Percentiles rank a stretch among this genome's conserved stretches.
Conservation (phyloP, 345 rosid species). For the Eucalyptus polybractea region DNA sequence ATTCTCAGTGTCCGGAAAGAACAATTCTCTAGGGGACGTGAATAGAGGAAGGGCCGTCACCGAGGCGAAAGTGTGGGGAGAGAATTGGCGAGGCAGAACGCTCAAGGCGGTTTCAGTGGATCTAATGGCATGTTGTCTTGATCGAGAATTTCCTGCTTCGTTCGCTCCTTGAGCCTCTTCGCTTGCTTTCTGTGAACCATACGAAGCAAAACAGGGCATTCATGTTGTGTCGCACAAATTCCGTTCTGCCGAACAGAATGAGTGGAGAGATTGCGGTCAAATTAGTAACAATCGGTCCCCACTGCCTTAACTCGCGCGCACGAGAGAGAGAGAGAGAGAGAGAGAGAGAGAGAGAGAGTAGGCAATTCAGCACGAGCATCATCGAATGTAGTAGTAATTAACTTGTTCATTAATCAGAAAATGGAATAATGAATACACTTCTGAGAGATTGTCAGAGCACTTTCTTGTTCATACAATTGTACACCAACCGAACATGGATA, state of each 20-base stretch:
- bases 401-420: background rate
- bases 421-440: background rate
- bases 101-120: conserved; percentile 5
- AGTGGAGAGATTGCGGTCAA: background rate
- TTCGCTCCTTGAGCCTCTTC: background rate
- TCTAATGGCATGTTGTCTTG: conserved; percentile 1
- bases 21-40: too few species aligned
- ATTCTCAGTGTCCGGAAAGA: too few species aligned
- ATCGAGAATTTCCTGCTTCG: background rate
- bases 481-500: background rate
- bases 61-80: too few species aligned
- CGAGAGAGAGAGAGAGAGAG: background rate
- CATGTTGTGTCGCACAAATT: background rate
- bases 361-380: background rate
- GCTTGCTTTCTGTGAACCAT: background rate
- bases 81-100: too few species aligned
- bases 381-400: background rate
- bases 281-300: background rate
- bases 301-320: background rate
- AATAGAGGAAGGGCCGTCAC: too few species aligned
- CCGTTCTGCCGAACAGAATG: background rate
- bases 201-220: background rate
- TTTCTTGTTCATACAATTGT: background rate
- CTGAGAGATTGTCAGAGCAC: background rate
- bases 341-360: background rate